Percentiles rank a stretch among this genome's conserved stretches.
Conservation (phyloP, 2,329 filamentous ascomycete species). For the Neocatenulostroma microsporum region DNA sequence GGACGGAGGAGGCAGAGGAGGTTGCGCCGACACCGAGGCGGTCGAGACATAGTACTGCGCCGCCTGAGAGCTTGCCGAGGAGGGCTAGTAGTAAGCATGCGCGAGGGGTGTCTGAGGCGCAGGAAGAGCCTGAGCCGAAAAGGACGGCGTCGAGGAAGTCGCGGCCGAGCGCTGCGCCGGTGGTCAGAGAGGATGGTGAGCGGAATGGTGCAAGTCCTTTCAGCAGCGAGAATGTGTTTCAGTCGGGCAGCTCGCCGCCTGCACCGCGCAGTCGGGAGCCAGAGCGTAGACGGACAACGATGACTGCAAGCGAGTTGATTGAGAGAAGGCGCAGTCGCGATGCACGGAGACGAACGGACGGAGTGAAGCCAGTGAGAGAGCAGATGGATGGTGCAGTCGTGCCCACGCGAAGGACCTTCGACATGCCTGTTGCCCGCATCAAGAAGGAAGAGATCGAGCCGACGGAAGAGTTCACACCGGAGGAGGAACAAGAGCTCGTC, state of each 20-base stretch:
- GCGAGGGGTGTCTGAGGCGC: slow-evolving; percentile 30
- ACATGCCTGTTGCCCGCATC: slow-evolving; percentile 45
- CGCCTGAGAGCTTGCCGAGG: slow-evolving; percentile 26
- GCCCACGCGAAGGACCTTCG: slow-evolving; percentile 52
- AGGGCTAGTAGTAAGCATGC: slow-evolving; percentile 39
- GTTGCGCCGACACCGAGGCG: slow-evolving; percentile 23
- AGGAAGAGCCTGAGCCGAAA: slow-evolving; percentile 43
- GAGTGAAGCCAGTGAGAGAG: slow-evolving; percentile 35
- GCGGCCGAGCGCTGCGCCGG: slow-evolving; percentile 15
- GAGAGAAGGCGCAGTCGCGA: slow-evolving; percentile 39
- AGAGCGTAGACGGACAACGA: slow-evolving; percentile 49
- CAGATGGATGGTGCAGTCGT: slow-evolving; percentile 49
- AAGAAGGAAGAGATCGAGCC: slow-evolving; percentile 39
- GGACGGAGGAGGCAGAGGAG: slow-evolving; percentile 34
- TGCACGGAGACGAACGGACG: slow-evolving; percentile 37
- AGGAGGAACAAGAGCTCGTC: slow-evolving; percentile 76
- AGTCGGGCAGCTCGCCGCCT: slow-evolving; percentile 36
- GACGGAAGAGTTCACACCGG: slow-evolving; percentile 89
- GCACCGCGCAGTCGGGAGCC: slow-evolving; percentile 51
- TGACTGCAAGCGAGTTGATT: slow-evolving; percentile 30
- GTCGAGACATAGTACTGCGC: slow-evolving; percentile 27
- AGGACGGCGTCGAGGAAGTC: slow-evolving; percentile 19
- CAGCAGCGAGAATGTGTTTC: slow-evolving; percentile 86
- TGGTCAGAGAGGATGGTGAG: slow-evolving; percentile 25
- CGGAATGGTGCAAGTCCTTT: slow-evolving; percentile 58